A percentile compares a stretch with the other conserved stretches of the same genome.
Conservation (phyloP, 1,139 yeast species). For the Arxiozyma bovina region DNA sequence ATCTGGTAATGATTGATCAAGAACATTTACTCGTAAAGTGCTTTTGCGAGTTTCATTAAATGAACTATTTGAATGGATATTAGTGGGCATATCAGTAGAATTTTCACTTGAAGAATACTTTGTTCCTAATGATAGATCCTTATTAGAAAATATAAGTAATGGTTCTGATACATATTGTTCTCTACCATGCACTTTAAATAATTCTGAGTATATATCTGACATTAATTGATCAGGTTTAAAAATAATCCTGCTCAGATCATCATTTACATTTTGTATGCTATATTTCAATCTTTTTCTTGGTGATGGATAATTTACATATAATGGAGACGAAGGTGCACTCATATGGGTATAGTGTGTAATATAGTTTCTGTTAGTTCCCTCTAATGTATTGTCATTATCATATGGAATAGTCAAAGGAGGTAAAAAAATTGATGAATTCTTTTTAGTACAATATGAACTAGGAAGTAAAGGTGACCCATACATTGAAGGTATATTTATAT, state of each 20-base stretch:
- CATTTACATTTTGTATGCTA: slow-evolving; percentile 9
- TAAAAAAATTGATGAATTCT: slow-evolving; percentile 2
- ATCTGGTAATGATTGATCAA: not conserved
- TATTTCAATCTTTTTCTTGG: slow-evolving; percentile 7
- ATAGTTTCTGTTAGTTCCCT: not conserved
- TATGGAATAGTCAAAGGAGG: slow-evolving; percentile 2
- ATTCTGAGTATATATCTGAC: slow-evolving; percentile 17
- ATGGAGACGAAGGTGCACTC: not conserved
- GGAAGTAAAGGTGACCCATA: not conserved
- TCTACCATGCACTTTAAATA: slow-evolving; percentile 20
- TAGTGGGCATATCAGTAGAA: not conserved
- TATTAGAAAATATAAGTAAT: slow-evolving; percentile 19
- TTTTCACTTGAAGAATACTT: not conserved
- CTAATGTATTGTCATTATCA: not conserved
- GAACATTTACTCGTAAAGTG: not conserved
- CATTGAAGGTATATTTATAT: not conserved
- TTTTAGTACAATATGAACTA: not conserved
- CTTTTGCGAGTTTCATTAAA: not conserved
- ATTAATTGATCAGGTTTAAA: slow-evolving; percentile 27
- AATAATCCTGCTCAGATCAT: slow-evolving; percentile 10
- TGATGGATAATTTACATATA: not conserved
- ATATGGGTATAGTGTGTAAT: not conserved
- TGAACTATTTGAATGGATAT: not conserved
- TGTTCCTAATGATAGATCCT: slow-evolving; percentile 5
- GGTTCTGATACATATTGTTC: slow-evolving; percentile 23